Conservation (phyloP, 208 protist species). For the Trypanosoma rangeli region DNA sequence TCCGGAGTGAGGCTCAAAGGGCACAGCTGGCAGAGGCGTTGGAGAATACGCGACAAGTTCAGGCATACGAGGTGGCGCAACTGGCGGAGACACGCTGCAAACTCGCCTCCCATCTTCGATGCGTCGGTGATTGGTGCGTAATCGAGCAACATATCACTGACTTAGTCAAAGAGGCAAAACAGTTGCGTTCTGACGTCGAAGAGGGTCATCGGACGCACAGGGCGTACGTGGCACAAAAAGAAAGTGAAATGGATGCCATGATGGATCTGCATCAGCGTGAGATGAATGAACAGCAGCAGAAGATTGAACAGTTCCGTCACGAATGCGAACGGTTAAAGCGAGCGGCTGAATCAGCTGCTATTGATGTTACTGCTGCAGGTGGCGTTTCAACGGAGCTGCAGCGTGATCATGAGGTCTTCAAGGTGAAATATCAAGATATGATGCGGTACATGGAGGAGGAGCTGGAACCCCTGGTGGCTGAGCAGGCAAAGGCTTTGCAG, state of each 20-base stretch:
- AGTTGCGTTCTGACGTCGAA: slow-evolving; percentile 13
- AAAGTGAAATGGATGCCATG: slow-evolving; percentile 23
- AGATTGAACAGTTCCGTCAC: slow-evolving; percentile 18
- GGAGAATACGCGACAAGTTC: slow-evolving; percentile 5
- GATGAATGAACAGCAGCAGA: slow-evolving; percentile 7
- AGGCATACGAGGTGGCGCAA: slow-evolving; percentile 5
- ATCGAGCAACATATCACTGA: slow-evolving; percentile 29
- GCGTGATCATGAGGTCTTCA: slow-evolving; percentile 19
- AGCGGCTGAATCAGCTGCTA: slow-evolving; percentile 1
- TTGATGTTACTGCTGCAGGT: background rate
- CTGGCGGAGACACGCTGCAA: slow-evolving; percentile 13
- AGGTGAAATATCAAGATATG: slow-evolving; percentile 35
- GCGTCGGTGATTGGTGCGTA: slow-evolving; percentile 53
- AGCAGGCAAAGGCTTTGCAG: slow-evolving; percentile 27
- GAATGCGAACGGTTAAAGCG: slow-evolving; percentile 25
- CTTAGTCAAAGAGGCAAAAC: slow-evolving; percentile 10
- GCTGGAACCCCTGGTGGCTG: slow-evolving; percentile 35
- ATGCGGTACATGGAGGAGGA: slow-evolving; percentile 38
- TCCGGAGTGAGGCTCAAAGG: slow-evolving; percentile 27
- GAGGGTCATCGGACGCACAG: slow-evolving; percentile 16
- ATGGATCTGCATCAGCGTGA: slow-evolving; percentile 23
- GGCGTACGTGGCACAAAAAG: slow-evolving; percentile 17
- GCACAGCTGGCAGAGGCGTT: slow-evolving; percentile 13
- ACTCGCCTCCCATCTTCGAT: slow-evolving; percentile 42
- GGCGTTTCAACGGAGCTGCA: background rate